Percentiles rank a stretch among this genome's conserved stretches.
Conservation (phyloP, 371 early-diverging fungal species). For the Catenaria anguillulae region DNA sequence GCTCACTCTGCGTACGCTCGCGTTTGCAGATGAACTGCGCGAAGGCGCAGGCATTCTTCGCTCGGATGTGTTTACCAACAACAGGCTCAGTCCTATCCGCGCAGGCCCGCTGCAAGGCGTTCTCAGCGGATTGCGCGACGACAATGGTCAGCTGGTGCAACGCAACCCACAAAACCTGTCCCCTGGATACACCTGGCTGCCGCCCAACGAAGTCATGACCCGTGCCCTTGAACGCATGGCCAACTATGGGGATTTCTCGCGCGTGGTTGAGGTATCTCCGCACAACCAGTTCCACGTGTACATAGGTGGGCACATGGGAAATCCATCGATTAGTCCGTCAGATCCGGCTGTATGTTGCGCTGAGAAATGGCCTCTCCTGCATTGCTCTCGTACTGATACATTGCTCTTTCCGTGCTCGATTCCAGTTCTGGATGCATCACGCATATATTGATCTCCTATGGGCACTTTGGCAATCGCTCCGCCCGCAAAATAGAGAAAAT, state of each 20-base stretch:
- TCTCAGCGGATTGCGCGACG: not conserved
- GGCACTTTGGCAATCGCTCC: not conserved
- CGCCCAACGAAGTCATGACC: not conserved
- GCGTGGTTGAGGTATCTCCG: not conserved
- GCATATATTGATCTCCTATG: not conserved
- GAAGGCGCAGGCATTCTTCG: not conserved
- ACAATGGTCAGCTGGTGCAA: not conserved
- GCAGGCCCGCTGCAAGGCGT: not conserved
- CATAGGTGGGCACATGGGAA: not conserved
- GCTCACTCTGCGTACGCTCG: no score
- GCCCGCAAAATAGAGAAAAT: not conserved
- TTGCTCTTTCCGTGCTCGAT: no score
- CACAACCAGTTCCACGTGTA: slow-evolving; percentile 1
- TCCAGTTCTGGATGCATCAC: not conserved
- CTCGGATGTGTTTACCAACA: not conserved
- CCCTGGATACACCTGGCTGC: not conserved
- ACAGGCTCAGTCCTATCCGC: not conserved
- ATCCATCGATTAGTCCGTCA: not conserved
- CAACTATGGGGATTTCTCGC: not conserved
- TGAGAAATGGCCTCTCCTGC: no score
- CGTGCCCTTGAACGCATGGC: not conserved
- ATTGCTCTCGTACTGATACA: no score
- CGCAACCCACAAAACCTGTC: not conserved
- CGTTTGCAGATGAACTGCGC: not conserved
- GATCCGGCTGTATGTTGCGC: not conserved